A percentile compares a stretch with the other conserved stretches of the same genome.
Conservation (phyloP, 2,329 filamentous ascomycete species). For the Talaromyces atroroseus region DNA sequence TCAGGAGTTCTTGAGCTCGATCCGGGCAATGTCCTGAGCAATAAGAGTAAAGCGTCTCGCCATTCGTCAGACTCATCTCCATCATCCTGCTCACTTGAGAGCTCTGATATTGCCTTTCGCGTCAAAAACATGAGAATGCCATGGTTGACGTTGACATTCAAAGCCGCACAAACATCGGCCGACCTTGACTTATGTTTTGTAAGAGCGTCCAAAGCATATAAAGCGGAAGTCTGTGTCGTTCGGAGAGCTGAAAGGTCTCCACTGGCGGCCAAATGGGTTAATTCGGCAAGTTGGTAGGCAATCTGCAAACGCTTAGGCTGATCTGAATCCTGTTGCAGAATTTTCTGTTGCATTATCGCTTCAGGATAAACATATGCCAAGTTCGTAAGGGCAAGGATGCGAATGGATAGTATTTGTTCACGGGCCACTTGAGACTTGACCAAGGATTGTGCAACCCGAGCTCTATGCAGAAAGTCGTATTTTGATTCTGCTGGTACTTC, state of each 20-base stretch:
- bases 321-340: constrained; percentile 81
- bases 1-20: constrained; percentile 66
- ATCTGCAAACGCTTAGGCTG: constrained; percentile 85
- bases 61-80: constrained; percentile 73
- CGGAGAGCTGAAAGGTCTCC: constrained; percentile 63
- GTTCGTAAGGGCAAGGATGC: constrained; percentile 83
- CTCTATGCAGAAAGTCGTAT: constrained; percentile 79
- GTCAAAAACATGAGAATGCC: constrained; percentile 91
- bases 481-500: constrained; percentile 67
- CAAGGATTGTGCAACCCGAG: constrained; percentile 79
- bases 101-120: constrained; percentile 79
- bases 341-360: constrained; percentile 73
- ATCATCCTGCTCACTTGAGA: constrained; percentile 57
- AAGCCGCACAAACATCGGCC: constrained; percentile 77
- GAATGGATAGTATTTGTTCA: constrained; percentile 71
- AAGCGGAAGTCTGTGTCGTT: constrained; percentile 73
- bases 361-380: constrained; percentile 85
- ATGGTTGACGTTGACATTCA: constrained; percentile 94
- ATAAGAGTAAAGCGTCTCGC: constrained; percentile 83
- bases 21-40: constrained; percentile 74
- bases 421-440: constrained; percentile 59
- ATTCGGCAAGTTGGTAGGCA: constrained; percentile 83
- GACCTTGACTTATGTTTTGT: constrained; percentile 71
- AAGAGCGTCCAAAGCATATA: constrained; percentile 79
- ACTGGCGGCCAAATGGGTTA: constrained; percentile 76